Percentiles rank a stretch among this genome's conserved stretches.
Conservation (phyloP, 495 filamentous ascomycete species). For the Cercophora samala region DNA sequence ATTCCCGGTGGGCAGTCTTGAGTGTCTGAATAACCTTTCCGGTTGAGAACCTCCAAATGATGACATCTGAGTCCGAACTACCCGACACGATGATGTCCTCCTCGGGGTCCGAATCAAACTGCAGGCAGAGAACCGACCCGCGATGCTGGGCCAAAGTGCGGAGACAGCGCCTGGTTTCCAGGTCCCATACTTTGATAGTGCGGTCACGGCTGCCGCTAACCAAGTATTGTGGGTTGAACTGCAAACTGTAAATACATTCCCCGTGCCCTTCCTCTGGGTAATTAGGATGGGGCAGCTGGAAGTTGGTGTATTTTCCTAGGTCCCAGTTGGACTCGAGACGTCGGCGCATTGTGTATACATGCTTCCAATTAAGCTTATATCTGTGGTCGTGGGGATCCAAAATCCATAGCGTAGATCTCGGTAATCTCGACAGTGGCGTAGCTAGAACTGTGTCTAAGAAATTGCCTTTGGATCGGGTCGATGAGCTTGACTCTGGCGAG, state of each 20-base stretch:
- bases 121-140: constrained; percentile 89
- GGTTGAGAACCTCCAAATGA: constrained; percentile 91
- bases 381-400: constrained; percentile 41
- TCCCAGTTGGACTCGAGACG: constrained; percentile 90
- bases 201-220: constrained; percentile 91
- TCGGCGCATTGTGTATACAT: constrained; percentile 83
- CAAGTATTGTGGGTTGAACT: constrained; percentile 78
- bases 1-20: constrained; percentile 74
- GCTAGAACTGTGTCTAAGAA: constrained; percentile 16
- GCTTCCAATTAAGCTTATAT: constrained; percentile 71
- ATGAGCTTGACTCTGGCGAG: neutral
- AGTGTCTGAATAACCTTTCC: constrained; percentile 74
- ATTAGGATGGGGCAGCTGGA: constrained; percentile 82
- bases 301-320: constrained; percentile 73
- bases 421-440: constrained; percentile 22
- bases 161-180: constrained; percentile 73
- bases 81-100: constrained; percentile 92
- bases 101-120: constrained; percentile 88
- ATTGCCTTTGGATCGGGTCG: constrained; percentile 4
- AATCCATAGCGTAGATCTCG: constrained; percentile 41
- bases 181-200: constrained; percentile 85
- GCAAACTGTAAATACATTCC: constrained; percentile 94
- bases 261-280: constrained; percentile 77
- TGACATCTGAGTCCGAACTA: constrained; percentile 84
- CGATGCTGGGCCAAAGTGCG: constrained; percentile 71